Conservation (phyloP, 2,329 filamentous ascomycete species). For the Sporothrix sp. region DNA sequence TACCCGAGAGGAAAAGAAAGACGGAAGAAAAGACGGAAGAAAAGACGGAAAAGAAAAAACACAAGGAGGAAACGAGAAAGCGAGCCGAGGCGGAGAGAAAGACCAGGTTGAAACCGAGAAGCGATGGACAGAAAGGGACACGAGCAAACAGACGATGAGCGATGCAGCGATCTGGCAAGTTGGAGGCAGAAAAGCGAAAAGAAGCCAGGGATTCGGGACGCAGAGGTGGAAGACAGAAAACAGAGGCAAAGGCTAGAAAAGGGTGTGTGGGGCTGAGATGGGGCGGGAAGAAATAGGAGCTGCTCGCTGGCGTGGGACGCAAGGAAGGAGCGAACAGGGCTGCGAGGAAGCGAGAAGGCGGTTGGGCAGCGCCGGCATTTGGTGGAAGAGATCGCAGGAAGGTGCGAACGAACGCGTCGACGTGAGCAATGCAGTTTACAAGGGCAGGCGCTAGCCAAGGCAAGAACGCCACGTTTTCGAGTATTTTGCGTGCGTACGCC, state of each 20-base stretch:
- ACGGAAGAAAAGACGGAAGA: not conserved
- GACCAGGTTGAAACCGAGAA: not conserved
- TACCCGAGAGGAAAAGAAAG: not conserved
- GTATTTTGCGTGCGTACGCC: too few species aligned
- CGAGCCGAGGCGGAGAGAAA: not conserved
- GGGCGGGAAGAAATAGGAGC: slow-evolving; percentile 3
- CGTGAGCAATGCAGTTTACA: not conserved
- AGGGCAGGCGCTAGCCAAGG: too few species aligned
- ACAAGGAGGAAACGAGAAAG: not conserved
- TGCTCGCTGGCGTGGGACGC: not conserved
- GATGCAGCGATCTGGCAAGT: slow-evolving; percentile 2
- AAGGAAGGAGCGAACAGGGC: not conserved
- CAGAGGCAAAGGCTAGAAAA: not conserved
- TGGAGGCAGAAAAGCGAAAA: not conserved
- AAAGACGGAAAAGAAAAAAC: not conserved
- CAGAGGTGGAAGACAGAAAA: slow-evolving; percentile 4
- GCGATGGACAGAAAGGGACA: not conserved
- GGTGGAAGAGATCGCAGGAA: not conserved
- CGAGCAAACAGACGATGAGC: too few species aligned
- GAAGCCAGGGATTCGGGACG: slow-evolving; percentile 3
- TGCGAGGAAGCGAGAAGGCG: not conserved
- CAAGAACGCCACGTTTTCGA: too few species aligned
- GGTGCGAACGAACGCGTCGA: not conserved
- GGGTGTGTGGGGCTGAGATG: slow-evolving; percentile 5
- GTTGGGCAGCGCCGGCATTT: not conserved